Conservation (phyloP, 805 yeast genomes). For the Saturnispora silvae region DNA sequence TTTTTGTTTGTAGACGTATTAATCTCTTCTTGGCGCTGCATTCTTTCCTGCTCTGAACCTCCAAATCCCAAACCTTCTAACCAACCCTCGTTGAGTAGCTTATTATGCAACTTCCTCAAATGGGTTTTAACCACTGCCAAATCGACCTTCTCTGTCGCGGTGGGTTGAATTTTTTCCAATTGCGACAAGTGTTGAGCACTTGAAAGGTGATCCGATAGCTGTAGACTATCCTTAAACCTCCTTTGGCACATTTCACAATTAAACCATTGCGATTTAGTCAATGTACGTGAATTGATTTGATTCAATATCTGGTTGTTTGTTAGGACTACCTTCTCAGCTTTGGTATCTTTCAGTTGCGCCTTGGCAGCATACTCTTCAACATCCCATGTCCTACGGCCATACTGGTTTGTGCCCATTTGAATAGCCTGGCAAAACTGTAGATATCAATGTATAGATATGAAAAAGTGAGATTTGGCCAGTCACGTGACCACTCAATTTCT, state of each 20-base stretch:
- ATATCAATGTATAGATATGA: too few relatives aligned
- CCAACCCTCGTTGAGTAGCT: conserved; percentile 5
- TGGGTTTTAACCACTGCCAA: conserved; percentile 35
- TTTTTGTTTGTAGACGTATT: not conserved
- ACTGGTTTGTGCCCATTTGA: conserved; percentile 11
- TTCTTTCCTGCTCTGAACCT: conserved; percentile 1
- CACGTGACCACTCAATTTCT: too few relatives aligned
- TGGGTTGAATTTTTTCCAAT: conserved; percentile 24
- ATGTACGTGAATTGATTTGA: not conserved
- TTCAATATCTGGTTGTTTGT: conserved; percentile 1
- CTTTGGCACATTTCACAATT: conserved; percentile 71
- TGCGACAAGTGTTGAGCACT: conserved; percentile 53
- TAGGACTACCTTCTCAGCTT: conserved; percentile 3
- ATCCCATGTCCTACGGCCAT: conserved; percentile 68
- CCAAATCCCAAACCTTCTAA: conserved; percentile 6
- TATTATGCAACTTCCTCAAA: conserved; percentile 4
- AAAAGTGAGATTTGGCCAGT: too few relatives aligned
- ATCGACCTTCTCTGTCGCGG: conserved; percentile 27
- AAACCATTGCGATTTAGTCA: conserved; percentile 50
- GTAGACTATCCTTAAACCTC: conserved; percentile 73
- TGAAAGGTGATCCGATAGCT: conserved; percentile 75
- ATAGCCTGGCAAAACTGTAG: too few relatives aligned
- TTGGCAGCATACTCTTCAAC: conserved; percentile 52
- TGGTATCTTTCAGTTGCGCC: conserved; percentile 13
- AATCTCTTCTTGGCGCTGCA: conserved; percentile 3